A percentile compares a stretch with the other conserved stretches of the same genome.
Evolutionary conservation across 192 early-diverging fungal genomes (phyloP).

Genomic region (Paraglomus occultum): DNA sequence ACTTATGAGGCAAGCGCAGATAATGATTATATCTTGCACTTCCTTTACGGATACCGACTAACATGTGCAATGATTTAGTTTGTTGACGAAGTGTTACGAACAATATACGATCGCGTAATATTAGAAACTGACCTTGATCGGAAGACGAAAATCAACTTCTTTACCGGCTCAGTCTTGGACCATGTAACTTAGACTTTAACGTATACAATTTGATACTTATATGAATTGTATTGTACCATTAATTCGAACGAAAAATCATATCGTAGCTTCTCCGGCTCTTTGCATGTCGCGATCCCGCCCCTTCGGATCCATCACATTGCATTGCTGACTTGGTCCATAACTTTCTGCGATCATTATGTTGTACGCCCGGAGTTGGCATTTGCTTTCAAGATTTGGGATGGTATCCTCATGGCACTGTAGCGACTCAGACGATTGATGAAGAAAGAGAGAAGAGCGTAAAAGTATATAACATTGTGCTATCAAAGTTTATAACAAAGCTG

Average conservation of each 20-base stretch:
- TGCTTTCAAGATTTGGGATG: conserved; percentile 76
- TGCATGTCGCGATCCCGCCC: conserved; percentile 43
- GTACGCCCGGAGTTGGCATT: conserved; percentile 67
- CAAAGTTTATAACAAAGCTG: conserved; percentile 54
- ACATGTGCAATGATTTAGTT: conserved; percentile 21
- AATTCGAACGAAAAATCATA: no score
- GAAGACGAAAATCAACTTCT: conserved; percentile 62
- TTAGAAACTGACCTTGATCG: conserved; percentile 61
- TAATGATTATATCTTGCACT: background rate
- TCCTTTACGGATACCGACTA: background rate
- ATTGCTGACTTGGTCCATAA: conserved; percentile 62
- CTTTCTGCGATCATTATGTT: conserved; percentile 74
- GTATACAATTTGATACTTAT: no score
- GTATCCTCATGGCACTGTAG: conserved; percentile 56
- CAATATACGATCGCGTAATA: conserved; percentile 58
- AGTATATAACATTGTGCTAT: conserved; percentile 56
- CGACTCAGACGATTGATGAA: background rate
- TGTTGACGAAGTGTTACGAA: conserved; percentile 56
- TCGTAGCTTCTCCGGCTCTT: conserved; percentile 59
- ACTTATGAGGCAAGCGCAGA: conserved; percentile 52
- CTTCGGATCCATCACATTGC: conserved; percentile 37
- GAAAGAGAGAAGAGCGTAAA: conserved; percentile 34
- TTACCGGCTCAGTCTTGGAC: conserved; percentile 68
- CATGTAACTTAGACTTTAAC: conserved; percentile 34
- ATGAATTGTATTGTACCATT: no score